Base-by-base conservation (phyloP, 257 asterid species). In the Eucommia ulmoides region DNA sequence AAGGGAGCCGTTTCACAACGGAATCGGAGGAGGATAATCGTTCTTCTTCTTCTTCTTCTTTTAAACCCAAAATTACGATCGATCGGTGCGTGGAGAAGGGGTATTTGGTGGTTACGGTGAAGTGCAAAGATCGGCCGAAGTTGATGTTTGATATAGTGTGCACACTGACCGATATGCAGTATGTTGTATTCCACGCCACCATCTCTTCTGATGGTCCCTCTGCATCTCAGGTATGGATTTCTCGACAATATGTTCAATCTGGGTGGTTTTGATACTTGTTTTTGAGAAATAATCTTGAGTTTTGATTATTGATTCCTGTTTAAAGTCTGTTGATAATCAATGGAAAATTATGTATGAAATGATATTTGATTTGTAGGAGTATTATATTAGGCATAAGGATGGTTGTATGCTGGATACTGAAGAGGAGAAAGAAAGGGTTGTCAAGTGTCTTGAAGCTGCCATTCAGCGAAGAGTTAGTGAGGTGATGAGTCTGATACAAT, bases 141-240 rank as follows among this genome's bases (percentile, higher is more conserved):
- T 96, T 89, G 60, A 78, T 89, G 98, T 85, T 85, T 56, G 98
- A 89, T 57, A 89, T 89, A 10, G 98, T 89, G 64, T 89, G 93
- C 79, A 89, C 98, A 17, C 94, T 89, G 20, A 89, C 96, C 1
- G 98, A 89, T 52, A 78, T 89, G 96, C 79, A 84, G 61, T 88
- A 77, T 46, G 81, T 82, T 10, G 97, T 88, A 57, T 88, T 88
- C 52, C 97, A 88, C 59, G 97, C 97, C 45, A 73, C 84, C 7
- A 75, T 89, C 57, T 75, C 84, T 47, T 89, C 98, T 0, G 88
- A 81, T 14, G 83, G 91, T 23, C 98, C 94, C n/a, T 67, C 59
- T 21, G 96, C 98, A 61, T 74, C 87, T 0, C 96, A 84, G 94
- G 98, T 89, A 71, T 19, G 24, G 54, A n/a, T n/a, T n/a, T n/a